A percentile compares a stretch with the other conserved stretches of the same genome.
These are phyloP conservation scores for Gnomoniopsis smithogilvyi DNA, from an alignment of 2,329 filamentous ascomycete genomes.

Conservation along the genomic window DNA sequence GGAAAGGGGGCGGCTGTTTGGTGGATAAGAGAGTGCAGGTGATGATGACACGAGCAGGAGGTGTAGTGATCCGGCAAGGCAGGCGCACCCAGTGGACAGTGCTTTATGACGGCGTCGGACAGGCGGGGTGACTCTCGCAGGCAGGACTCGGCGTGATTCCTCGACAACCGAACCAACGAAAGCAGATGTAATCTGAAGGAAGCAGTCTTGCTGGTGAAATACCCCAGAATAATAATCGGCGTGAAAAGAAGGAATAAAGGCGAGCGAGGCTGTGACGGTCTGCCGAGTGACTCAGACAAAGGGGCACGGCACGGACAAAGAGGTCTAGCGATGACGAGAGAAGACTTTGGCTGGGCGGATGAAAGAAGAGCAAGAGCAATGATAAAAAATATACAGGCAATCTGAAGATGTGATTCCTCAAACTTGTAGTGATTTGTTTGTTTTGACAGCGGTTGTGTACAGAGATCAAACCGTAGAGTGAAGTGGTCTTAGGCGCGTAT, in stretches of 20 bases:
- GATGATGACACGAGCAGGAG: conserved; percentile 12
- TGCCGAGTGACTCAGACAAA: conserved; percentile 19
- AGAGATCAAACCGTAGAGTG: neutral
- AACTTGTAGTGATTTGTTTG: conserved; percentile 1
- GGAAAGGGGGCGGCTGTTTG: conserved; percentile 11
- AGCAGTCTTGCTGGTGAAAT: neutral
- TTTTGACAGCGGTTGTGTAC: neutral
- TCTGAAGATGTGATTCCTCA: neutral
- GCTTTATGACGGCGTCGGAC: conserved; percentile 1
- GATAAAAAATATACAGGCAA: neutral
- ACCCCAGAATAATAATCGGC: neutral
- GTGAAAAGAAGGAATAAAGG: neutral
- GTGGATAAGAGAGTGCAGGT: conserved; percentile 8
- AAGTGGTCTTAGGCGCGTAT: neutral
- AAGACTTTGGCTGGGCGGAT: neutral
- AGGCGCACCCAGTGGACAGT: conserved; percentile 12
- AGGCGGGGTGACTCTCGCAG: conserved; percentile 13
- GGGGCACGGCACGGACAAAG: conserved; percentile 10
- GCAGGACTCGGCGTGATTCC: neutral
- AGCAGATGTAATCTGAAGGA: conserved; percentile 3
- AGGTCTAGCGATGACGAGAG: conserved; percentile 13
- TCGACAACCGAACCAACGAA: conserved; percentile 3
- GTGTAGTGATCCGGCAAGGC: conserved; percentile 12
- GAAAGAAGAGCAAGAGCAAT: neutral
- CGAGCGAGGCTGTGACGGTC: conserved; percentile 6